These are phyloP conservation scores for Backusella macrospora DNA, from an alignment of 192 early-diverging fungal genomes.

Conservation along the genomic window DNA sequence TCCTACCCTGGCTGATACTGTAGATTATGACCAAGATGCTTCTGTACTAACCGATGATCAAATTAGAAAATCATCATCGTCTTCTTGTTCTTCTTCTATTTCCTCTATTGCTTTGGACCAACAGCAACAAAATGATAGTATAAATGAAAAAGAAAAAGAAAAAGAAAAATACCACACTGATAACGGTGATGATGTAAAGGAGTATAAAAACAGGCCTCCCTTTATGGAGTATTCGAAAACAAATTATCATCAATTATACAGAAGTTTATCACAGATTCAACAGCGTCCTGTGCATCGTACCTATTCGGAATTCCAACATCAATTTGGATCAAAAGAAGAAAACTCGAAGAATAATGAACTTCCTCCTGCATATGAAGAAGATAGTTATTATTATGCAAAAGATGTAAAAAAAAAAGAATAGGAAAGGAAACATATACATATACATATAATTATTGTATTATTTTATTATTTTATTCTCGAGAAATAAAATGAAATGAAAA, in stretches of 20 bases:
- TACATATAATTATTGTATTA: neutral
- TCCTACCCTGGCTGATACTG: neutral
- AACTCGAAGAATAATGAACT: neutral
- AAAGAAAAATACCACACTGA: neutral
- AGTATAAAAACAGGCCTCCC: neutral
- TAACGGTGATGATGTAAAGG: neutral
- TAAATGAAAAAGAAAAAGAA: neutral
- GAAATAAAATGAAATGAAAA: neutral
- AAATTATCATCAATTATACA: conserved; percentile 28
- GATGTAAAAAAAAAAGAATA: conserved; percentile 4
- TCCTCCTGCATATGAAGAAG: conserved; percentile 16
- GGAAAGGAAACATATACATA: neutral
- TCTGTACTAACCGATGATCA: neutral
- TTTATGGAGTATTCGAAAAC: conserved; percentile 5
- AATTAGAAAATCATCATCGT: neutral
- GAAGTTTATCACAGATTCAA: conserved; percentile 16
- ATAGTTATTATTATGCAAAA: conserved; percentile 4
- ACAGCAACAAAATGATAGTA: neutral
- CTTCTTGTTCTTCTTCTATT: neutral
- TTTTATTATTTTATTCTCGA: neutral
- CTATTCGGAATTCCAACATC: conserved; percentile 30
- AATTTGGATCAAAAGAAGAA: conserved; percentile 1
- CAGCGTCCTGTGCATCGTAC: conserved; percentile 21
- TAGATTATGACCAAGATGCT: neutral
- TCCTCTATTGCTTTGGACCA: neutral